phyloP scores from a whole-genome alignment of 495 filamentous ascomycete species.

The Tuber aestivum region DNA sequence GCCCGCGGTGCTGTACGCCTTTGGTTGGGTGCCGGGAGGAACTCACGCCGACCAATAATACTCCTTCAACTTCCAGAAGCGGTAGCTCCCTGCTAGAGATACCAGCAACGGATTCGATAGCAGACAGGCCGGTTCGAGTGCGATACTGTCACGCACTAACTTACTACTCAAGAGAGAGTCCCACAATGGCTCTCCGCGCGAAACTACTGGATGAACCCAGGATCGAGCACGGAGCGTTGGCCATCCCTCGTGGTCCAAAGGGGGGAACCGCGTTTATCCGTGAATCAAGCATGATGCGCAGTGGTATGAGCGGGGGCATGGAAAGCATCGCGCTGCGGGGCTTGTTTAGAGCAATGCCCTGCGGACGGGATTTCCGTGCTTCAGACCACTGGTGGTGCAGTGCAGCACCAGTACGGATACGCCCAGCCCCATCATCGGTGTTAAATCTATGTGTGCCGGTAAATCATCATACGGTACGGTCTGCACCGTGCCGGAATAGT shows the following conservation, averaged over 20 bases:
- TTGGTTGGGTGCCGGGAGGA: background rate
- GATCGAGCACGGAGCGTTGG: background rate
- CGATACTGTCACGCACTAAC: background rate
- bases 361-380: background rate
- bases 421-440: background rate
- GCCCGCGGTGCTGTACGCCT: background rate
- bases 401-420: background rate
- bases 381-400: background rate
- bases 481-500: background rate
- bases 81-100: background rate
- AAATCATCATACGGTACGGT: background rate
- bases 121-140: background rate
- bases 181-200: background rate
- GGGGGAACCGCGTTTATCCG: background rate
- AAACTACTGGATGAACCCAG: background rate
- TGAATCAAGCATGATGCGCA: background rate
- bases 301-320: background rate
- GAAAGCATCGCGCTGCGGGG: background rate
- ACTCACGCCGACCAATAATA: background rate
- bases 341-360: background rate
- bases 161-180: background rate
- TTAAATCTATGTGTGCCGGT: too few species aligned
- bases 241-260: background rate
- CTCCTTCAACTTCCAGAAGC: background rate
- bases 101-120: background rate